Conservation (phyloP, 352 stramenopile genomes). For the Globisporangium echinulatum region DNA sequence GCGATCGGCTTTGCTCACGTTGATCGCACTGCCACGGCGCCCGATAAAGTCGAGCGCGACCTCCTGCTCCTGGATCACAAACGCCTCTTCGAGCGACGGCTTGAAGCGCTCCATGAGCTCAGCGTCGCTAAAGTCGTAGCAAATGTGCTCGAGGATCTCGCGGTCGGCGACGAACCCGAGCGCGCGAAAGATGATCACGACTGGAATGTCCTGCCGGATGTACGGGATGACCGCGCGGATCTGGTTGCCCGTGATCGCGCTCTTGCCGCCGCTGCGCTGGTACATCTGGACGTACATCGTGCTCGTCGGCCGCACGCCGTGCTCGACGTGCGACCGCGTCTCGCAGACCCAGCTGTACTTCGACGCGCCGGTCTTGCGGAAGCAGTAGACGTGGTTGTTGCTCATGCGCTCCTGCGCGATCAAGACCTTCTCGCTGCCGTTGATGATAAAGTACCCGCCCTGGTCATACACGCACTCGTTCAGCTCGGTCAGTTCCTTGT, state of each 20-base stretch:
- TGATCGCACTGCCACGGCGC: constrained; percentile 90
- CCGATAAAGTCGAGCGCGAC: constrained; percentile 99
- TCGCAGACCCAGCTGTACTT: constrained; percentile 97
- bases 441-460: constrained; percentile 99
- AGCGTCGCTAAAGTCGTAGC: constrained; percentile 97
- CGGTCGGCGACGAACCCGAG: constrained; percentile 95
- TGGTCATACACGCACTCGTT: constrained; percentile 99
- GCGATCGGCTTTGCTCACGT: constrained; percentile 96
- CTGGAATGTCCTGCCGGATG: constrained; percentile 97
- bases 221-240: constrained; percentile 97
- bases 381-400: constrained; percentile 99
- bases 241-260: constrained; percentile 96
- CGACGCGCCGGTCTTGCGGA: constrained; percentile 96
- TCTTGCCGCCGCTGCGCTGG: constrained; percentile 91
- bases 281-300: constrained; percentile 99
- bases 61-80: constrained; percentile 97
- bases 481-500: constrained; percentile 91
- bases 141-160: constrained; percentile 99
- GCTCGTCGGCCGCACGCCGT: constrained; percentile 91
- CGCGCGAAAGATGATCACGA: constrained; percentile 99
- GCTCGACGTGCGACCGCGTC: constrained; percentile 95
- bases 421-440: constrained; percentile 97
- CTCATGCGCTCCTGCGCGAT: constrained; percentile 99
- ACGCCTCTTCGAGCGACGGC: constrained; percentile 97
- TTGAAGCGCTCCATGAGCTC: constrained; percentile 99